Conservation (phyloP, 1,284 basidiomycete genomes). For the Thecaphora thlaspeos region DNA sequence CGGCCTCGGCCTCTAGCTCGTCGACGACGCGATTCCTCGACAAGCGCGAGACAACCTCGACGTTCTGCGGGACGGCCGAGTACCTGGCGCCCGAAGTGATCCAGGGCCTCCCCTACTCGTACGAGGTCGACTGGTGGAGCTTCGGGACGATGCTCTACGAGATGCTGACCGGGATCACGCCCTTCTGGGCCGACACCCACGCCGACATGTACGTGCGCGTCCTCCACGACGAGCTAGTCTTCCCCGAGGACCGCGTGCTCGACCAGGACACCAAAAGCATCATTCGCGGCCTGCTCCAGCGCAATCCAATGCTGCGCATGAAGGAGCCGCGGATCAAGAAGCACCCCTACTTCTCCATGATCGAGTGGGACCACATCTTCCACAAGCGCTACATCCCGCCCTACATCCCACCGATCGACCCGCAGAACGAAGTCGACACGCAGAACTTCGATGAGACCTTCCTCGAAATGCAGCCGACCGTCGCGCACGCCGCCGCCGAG, state of each 20-base stretch:
- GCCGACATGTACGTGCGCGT: conserved; percentile 91
- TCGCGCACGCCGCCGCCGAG: conserved; percentile 18
- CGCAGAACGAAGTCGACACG: conserved; percentile 87
- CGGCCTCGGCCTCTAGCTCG: too few relatives aligned
- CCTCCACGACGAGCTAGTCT: conserved; percentile 79
- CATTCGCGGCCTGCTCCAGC: conserved; percentile 87
- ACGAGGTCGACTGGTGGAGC: conserved; percentile 99
- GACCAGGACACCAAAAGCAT: conserved; percentile 93
- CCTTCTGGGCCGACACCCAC: conserved; percentile 93
- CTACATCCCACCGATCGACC: conserved; percentile 93
- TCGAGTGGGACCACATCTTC: conserved; percentile 90
- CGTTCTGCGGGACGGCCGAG: conserved; percentile 98
- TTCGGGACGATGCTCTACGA: conserved; percentile 97
- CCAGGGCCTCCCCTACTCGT: conserved; percentile 92
- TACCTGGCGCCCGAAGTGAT: conserved; percentile 99
- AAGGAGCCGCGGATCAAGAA: conserved; percentile 88
- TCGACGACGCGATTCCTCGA: conserved; percentile 82
- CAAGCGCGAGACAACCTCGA: conserved; percentile 95
- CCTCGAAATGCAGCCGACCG: conserved; percentile 69
- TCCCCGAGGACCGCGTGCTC: conserved; percentile 83
- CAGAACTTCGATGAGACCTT: conserved; percentile 97
- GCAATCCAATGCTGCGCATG: conserved; percentile 83
- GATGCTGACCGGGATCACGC: conserved; percentile 98
- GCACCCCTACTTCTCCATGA: conserved; percentile 94
- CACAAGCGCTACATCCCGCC: conserved; percentile 94